Base-by-base conservation (phyloP, 441 rosid genomes). In the Arabidopsis hybrid region DNA sequence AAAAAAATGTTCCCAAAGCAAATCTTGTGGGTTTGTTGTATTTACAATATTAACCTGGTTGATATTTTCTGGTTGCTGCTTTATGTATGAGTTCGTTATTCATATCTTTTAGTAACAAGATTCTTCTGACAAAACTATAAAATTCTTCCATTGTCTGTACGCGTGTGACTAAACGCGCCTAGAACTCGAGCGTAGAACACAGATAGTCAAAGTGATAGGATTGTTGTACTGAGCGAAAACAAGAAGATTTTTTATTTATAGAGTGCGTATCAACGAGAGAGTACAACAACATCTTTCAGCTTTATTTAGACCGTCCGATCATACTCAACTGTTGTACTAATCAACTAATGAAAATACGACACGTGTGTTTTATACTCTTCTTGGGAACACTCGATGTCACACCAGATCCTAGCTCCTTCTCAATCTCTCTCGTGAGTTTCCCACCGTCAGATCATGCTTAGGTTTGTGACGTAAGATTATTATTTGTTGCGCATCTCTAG, bases 371-470 rank as follows among this genome's bases (percentile, higher is more conserved):
- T 68, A 50, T 6, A 8, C 49, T 52, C 26, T 10, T 10, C 66
- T 42, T 51, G 12, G 36, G 57, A 59, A 65, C 35, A n/a, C 64
- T 34, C 72, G 43, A 39, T 50, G 52, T 13, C 72, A 57, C 76
- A 70, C 61, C 75, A 39, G 79, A 76, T 76, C 61, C 0, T 12
- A 18, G 9, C 65, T 55, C 63, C 49, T 4, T 29, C 55, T 38
- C 8, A 2, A 8, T 4, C 6, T n/a, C 58, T 46, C 62, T 65
- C 65, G 47, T 72, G 55, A 60, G 67, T 14, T 67, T 6, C 0
- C 26, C 73, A 77, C 80, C 77, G 80, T 77, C 62, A 10, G 80
- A 77, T 77, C 80, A 67, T 8, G 64, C 59, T 40, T 40, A 6
- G 10, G 26, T 70, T 43, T 42, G 43, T 77, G 77, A 72, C 58